Evolutionary conservation across 2,329 filamentous ascomycete species (phyloP).

Genomic region (Hypoxylon sp.): DNA sequence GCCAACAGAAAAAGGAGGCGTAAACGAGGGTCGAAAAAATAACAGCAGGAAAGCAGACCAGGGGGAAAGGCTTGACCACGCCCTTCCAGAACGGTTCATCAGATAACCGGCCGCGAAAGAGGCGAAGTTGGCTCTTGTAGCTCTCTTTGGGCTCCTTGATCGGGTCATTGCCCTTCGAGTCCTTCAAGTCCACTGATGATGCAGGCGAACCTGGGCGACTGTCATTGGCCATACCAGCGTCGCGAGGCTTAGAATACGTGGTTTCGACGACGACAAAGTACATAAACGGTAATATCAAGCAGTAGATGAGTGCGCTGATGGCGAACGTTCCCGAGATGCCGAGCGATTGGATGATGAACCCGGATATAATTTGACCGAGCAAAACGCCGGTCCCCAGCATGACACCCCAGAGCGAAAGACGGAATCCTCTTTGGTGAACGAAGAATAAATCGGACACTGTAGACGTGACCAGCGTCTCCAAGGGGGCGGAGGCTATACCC

Average conservation of each 20-base stretch:
- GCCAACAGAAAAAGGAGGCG: conserved; percentile 49
- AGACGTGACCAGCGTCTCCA: conserved; percentile 48
- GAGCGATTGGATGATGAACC: conserved; percentile 56
- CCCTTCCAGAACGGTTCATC: conserved; percentile 51
- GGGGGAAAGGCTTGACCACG: conserved; percentile 49
- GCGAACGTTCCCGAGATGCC: conserved; percentile 57
- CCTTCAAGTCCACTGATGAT: conserved; percentile 30
- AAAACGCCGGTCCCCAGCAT: conserved; percentile 47
- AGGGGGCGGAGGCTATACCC: conserved; percentile 46
- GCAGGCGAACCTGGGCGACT: conserved; percentile 29
- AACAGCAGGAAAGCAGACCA: conserved; percentile 50
- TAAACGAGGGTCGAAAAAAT: conserved; percentile 50
- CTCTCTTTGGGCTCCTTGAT: conserved; percentile 40
- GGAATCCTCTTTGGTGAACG: conserved; percentile 47
- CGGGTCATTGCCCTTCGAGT: conserved; percentile 38
- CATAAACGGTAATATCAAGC: conserved; percentile 58
- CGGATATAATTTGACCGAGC: conserved; percentile 59
- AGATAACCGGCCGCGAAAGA: conserved; percentile 51
- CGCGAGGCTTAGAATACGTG: conserved; percentile 50
- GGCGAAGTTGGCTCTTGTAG: conserved; percentile 45
- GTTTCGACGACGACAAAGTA: conserved; percentile 64
- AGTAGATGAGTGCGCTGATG: conserved; percentile 60
- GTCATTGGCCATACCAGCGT: conserved; percentile 7
- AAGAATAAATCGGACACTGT: conserved; percentile 49
- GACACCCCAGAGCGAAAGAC: conserved; percentile 46